Evolutionary conservation across 129 eudicot species (phyloP), one percentile per base, ranked within the genome.

Genomic region (Solidago caesia): DNA sequence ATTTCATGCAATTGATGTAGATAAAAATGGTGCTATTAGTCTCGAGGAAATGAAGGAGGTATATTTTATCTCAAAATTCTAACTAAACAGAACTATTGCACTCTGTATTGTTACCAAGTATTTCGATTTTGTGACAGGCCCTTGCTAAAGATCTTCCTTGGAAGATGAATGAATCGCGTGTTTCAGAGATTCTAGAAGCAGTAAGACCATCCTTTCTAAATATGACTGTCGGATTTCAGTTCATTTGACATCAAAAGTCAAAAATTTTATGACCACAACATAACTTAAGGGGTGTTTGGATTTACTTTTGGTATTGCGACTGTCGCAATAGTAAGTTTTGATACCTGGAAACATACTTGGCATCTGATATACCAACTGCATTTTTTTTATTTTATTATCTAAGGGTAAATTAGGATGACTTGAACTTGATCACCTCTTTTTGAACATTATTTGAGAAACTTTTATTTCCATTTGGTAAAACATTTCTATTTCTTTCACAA

Each of bases 11-110:
- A 94, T 91, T 79, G 99, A 94, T 74, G 92, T 82, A 42, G 99
- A 94, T 79, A 94, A 94, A 82, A 94, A 79, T 81, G 99, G 99
- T 33, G 75, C 85, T 60, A 94, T 94, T 65, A 94, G 96, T 73
- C 97, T 94, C 60, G 97, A 94, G 77, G 99, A 94, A 85, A 91
- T 94, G 99, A 84, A 91, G 80, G 91, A 86, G 98, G 98, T 93
- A 75, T 33, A 33, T 61, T 69, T 70, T 39, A 70, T 33, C 71
- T 60, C 45, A 42, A 61, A 77, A 42, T 21, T 59, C 55, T 48
- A 59, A 47, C 29, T 47, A 47, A 45, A 68, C 58, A 44, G 44
- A 43, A 67, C 15, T 6, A 33, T 39, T 29, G 51, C 44, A 58
- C 33, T 73, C 62, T 47, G 12, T 59, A 46, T 43, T 13, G 8